A percentile compares a stretch with the other conserved stretches of the same genome.
These are phyloP conservation scores for Halocafeteria seosinensis DNA, from an alignment of 108 stramenopile genomes.

Conservation along the genomic window DNA sequence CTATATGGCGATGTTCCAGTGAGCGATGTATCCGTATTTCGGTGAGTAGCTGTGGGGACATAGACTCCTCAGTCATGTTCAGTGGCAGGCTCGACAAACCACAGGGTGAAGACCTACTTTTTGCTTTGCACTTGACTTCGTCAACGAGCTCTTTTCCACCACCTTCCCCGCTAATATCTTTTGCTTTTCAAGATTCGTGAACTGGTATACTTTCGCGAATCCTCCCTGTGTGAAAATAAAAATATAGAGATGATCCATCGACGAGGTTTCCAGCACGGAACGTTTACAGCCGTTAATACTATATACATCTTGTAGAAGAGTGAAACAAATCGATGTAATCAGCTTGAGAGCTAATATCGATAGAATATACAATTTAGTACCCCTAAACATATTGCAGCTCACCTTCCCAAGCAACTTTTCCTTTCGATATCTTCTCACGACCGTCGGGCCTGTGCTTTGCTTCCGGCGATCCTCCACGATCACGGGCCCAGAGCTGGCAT, in stretches of 20 bases:
- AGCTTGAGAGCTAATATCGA: no score
- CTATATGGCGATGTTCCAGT: conserved; percentile 69
- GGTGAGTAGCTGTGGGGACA: conserved; percentile 88
- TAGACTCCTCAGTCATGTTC: neutral
- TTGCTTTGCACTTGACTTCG: conserved; percentile 60
- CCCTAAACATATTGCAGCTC: no score
- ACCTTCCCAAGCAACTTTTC: conserved; percentile 7
- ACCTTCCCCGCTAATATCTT: conserved; percentile 71
- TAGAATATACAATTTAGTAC: no score
- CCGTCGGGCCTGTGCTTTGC: neutral
- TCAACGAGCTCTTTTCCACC: conserved; percentile 71
- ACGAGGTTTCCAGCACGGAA: no score
- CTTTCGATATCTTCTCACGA: conserved; percentile 2
- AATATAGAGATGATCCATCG: no score
- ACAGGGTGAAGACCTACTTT: conserved; percentile 43
- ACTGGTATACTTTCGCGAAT: conserved; percentile 73
- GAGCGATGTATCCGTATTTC: conserved; percentile 92
- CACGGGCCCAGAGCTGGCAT: no score
- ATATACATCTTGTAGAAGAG: neutral
- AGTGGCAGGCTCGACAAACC: neutral
- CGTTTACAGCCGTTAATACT: neutral
- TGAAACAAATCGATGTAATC: no score
- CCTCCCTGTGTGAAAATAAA: conserved; percentile 42
- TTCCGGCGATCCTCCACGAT: neutral
- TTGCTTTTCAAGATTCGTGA: conserved; percentile 54